phyloP scores from a whole-genome alignment of 2,329 filamentous ascomycete genomes.

The Dothideomycetes sp. region DNA sequence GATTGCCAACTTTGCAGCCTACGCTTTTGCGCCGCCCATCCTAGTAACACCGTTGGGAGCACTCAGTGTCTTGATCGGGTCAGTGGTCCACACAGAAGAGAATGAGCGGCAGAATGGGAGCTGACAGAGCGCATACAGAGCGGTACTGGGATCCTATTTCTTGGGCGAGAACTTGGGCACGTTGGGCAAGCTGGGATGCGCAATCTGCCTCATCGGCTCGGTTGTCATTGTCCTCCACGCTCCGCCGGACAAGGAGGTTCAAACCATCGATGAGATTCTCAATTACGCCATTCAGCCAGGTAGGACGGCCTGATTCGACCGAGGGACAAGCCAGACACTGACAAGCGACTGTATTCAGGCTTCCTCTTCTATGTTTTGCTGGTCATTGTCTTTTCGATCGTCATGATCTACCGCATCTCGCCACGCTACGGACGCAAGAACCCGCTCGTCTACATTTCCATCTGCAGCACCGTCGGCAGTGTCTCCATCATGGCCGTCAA shows the following conservation, averaged over 20 bases:
- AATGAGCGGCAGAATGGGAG: conserved; percentile 1
- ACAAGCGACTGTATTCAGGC: conserved; percentile 42
- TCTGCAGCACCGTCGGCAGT: conserved; percentile 93
- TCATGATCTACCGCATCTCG: conserved; percentile 95
- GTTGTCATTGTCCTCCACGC: conserved; percentile 97
- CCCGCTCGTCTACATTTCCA: conserved; percentile 90
- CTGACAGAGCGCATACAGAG: conserved; percentile 38
- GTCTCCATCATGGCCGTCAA: conserved; percentile 99
- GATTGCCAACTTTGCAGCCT: conserved; percentile 94
- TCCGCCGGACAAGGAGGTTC: conserved; percentile 82
- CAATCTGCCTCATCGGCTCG: conserved; percentile 89
- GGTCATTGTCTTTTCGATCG: conserved; percentile 71
- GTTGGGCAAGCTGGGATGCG: conserved; percentile 87
- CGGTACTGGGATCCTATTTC: conserved; percentile 91
- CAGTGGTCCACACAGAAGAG: conserved; percentile 21
- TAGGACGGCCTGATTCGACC: conserved; percentile 32
- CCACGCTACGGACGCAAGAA: conserved; percentile 90
- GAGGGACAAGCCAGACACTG: not conserved
- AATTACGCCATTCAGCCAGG: conserved; percentile 84
- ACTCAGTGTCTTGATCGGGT: conserved; percentile 84
- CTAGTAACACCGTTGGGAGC: conserved; percentile 91
- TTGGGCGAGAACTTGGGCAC: conserved; percentile 82
- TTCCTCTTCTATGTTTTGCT: conserved; percentile 79
- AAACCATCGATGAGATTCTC: conserved; percentile 86
- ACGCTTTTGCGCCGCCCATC: conserved; percentile 97